Base-by-base conservation (phyloP, 108 stramenopile species). In the Conticribra weissflogii region DNA sequence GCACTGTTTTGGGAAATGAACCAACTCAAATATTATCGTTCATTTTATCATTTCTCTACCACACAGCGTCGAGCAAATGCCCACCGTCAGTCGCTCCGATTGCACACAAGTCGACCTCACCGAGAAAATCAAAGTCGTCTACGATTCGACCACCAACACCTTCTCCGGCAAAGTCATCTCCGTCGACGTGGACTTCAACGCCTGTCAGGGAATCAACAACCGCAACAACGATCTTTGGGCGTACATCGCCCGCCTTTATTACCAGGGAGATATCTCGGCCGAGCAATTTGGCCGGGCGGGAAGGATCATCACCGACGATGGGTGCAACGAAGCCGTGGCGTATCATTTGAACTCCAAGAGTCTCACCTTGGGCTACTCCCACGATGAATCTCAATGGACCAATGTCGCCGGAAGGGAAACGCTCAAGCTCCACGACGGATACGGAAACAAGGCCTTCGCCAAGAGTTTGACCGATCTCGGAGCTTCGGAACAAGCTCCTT, bases 11-110 rank as follows among this genome's bases (percentile, higher is more conserved):
- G n/a, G n/a, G n/a, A n/a, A n/a, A n/a, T n/a, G n/a, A n/a, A n/a
- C n/a, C n/a, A n/a, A n/a, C n/a, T n/a, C n/a, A n/a, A n/a, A n/a
- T n/a, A n/a, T n/a, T n/a, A n/a, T n/a, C n/a, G n/a, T n/a, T n/a
- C n/a, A n/a, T n/a, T n/a, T n/a, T n/a, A n/a, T n/a, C n/a, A n/a
- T n/a, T n/a, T n/a, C n/a, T n/a, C n/a, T n/a, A n/a, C n/a, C n/a
- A n/a, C 16, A 21, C 52, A 73, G 76, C 53, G 68, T 74, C 16
- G 85, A 86, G 47, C 67, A 86, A 41, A 86, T 86, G 85, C 68
- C 82, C 24, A 64, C 66, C 12, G 82, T 83, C 14, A 76, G 61
- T 36, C 75, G 85, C 51, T 66, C 72, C 24, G 85, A 86, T 54
- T 86, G 85, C 44, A 86, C 82, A 56, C 48, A 86, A 59, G 45